These are phyloP conservation scores for Daldinia bambusicola DNA, from an alignment of 495 filamentous ascomycete genomes.

Conservation along the genomic window DNA sequence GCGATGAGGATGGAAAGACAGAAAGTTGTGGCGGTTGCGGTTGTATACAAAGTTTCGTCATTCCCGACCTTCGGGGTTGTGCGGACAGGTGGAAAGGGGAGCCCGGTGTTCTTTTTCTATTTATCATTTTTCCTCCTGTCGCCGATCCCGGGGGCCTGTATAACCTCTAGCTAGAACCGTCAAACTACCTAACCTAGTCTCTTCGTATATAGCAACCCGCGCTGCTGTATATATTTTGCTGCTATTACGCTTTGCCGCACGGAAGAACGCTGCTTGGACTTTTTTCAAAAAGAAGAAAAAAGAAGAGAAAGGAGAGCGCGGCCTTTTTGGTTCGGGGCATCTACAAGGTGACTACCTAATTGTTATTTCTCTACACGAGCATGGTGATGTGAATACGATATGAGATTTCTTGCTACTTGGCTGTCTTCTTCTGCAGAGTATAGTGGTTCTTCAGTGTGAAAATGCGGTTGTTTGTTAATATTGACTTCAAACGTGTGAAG, in stretches of 20 bases:
- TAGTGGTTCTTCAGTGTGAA: background rate
- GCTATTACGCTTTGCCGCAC: background rate
- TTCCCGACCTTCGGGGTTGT: background rate
- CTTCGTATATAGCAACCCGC: constrained; percentile 37
- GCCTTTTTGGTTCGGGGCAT: background rate
- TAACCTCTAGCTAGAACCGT: constrained; percentile 14
- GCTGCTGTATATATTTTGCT: constrained; percentile 33
- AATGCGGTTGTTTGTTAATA: background rate
- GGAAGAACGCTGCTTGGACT: background rate
- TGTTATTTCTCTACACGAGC: background rate
- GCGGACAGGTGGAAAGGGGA: background rate
- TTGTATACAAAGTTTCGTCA: background rate
- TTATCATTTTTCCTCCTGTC: constrained; percentile 6
- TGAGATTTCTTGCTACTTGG: background rate
- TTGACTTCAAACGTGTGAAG: background rate
- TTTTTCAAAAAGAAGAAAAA: background rate
- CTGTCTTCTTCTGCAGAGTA: background rate
- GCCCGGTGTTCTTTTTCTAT: background rate
- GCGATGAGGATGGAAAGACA: background rate
- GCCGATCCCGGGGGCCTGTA: constrained; percentile 18
- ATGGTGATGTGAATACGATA: constrained; percentile 9
- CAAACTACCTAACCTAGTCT: background rate
- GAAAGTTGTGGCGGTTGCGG: background rate
- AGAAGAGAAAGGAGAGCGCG: background rate
- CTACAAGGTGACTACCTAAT: background rate